Percentiles rank a stretch among this genome's conserved stretches.
Evolutionary conservation across 345 rosid species (phyloP).

Genomic region (Excoecaria agallocha): DNA sequence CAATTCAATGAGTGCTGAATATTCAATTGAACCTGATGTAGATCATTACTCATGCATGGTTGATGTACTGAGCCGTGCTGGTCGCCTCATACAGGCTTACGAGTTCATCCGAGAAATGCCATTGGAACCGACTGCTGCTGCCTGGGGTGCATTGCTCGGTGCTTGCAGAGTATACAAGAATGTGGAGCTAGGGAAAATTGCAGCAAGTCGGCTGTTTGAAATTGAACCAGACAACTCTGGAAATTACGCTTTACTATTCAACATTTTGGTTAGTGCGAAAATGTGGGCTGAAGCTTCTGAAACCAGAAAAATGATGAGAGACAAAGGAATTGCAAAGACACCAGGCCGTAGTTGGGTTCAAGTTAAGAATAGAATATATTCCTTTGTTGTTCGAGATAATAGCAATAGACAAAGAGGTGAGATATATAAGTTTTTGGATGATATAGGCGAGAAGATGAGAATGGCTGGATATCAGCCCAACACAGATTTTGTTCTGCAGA

Average conservation of each 20-base stretch:
- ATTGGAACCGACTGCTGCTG: conserved; percentile 30
- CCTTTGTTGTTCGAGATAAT: conserved; percentile 29
- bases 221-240: conserved; percentile 36
- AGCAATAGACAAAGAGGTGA: background rate
- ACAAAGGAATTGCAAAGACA: conserved; percentile 27
- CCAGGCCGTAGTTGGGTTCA: conserved; percentile 44
- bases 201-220: conserved; percentile 25
- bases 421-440: conserved; percentile 18
- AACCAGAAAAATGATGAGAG: conserved; percentile 33
- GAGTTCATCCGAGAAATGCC: conserved; percentile 41
- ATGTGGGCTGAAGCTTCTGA: conserved; percentile 42
- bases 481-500: conserved; percentile 29
- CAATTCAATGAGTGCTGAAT: conserved; percentile 31
- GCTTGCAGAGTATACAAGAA: conserved; percentile 41
- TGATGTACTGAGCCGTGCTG: conserved; percentile 42
- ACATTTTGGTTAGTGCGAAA: conserved; percentile 35
- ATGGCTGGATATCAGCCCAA: conserved; percentile 20
- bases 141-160: conserved; percentile 44
- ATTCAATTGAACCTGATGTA: conserved; percentile 28
- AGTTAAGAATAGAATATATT: conserved; percentile 18
- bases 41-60: conserved; percentile 52
- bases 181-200: conserved; percentile 38
- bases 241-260: conserved; percentile 32
- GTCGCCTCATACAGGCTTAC: conserved; percentile 40
- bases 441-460: conserved; percentile 23